These are phyloP conservation scores for Vararia minispora DNA, from an alignment of 768 basidiomycete genomes.

Conservation along the genomic window DNA sequence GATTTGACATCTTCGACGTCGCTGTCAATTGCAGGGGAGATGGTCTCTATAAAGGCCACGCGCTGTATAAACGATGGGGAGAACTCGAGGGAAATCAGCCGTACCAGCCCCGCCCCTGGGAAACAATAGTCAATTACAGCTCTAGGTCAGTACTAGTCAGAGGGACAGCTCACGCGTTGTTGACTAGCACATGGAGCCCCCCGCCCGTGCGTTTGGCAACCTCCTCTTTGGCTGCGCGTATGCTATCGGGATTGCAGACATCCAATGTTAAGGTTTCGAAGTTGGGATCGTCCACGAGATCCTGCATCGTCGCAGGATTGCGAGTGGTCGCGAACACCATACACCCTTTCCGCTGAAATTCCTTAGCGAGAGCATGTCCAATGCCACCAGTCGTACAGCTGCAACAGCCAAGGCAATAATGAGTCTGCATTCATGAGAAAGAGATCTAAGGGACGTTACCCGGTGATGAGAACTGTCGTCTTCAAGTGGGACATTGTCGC, in stretches of 20 bases:
- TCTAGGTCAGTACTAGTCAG: neutral
- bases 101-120: neutral
- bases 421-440: neutral
- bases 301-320: slow-evolving; percentile 13
- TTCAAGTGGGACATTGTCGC: too few relatives aligned
- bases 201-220: slow-evolving; percentile 16
- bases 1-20: slow-evolving; percentile 15
- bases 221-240: slow-evolving; percentile 7
- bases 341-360: slow-evolving; percentile 14
- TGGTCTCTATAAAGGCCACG: too few relatives aligned
- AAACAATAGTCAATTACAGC: neutral
- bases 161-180: slow-evolving; percentile 17
- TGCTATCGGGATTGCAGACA: slow-evolving; percentile 14
- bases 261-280: slow-evolving; percentile 19
- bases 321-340: slow-evolving; percentile 22
- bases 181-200: slow-evolving; percentile 22
- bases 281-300: slow-evolving; percentile 9
- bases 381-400: slow-evolving; percentile 18
- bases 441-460: too few relatives aligned
- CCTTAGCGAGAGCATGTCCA: slow-evolving; percentile 16
- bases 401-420: neutral
- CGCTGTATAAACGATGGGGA: neutral
- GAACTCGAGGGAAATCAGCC: neutral
- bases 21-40: slow-evolving; percentile 18
- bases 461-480: slow-evolving; percentile 2